These are phyloP conservation scores for Zea luxurians DNA, from an alignment of 176 grass and related monocot species.

Conservation along the genomic window DNA sequence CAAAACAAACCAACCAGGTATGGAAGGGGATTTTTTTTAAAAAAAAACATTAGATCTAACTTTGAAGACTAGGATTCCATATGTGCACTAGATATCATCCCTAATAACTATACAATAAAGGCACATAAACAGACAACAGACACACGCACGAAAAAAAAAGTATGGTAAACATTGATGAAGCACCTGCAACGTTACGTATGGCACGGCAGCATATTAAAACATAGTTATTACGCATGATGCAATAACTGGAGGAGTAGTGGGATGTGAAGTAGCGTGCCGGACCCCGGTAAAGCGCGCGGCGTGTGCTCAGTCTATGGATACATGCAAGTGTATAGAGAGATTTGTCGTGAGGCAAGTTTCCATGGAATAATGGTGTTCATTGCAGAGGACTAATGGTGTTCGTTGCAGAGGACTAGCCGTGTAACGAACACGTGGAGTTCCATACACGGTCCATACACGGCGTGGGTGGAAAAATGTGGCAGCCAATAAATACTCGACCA, in stretches of 20 bases:
- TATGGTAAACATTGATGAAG: neutral
- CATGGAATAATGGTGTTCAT: neutral
- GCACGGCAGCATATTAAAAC: neutral
- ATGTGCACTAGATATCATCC: neutral
- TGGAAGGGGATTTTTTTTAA: too few species aligned
- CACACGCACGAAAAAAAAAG: neutral
- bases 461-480: neutral
- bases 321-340: neutral
- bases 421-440: too few species aligned
- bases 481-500: neutral
- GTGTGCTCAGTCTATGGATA: neutral
- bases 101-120: neutral
- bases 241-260: neutral
- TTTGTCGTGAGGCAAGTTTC: neutral
- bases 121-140: neutral
- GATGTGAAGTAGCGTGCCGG: neutral
- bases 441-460: neutral
- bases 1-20: too few species aligned
- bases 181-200: too few species aligned
- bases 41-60: too few species aligned
- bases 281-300: accelerated
- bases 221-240: neutral
- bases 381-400: neutral
- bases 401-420: neutral
- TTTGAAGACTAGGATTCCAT: too few species aligned